Conservation (phyloP, 352 stramenopile genomes). For the Aphanomyces astaci region DNA sequence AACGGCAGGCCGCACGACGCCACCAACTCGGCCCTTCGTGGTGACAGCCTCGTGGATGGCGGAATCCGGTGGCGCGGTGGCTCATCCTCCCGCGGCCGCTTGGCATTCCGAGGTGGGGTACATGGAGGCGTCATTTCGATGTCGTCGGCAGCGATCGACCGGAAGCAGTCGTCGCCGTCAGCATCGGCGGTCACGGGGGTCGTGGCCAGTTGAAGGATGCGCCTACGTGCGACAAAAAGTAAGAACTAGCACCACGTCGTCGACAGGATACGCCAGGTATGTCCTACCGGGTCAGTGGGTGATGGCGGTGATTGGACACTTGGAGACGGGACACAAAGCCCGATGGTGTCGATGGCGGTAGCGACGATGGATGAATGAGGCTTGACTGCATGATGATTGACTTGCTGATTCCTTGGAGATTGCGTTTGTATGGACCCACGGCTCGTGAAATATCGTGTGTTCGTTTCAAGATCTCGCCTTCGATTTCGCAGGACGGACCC, state of each 20-base stretch:
- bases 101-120: neutral
- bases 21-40: neutral
- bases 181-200: neutral
- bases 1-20: neutral
- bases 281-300: neutral
- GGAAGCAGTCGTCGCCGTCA: neutral
- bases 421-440: too few relatives aligned
- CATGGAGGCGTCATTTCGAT: neutral
- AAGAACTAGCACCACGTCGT: too few relatives aligned
- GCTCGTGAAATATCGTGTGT: too few relatives aligned
- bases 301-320: neutral
- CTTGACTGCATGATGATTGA: too few relatives aligned
- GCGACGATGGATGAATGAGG: too few relatives aligned
- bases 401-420: too few relatives aligned
- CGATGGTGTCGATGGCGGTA: neutral
- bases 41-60: neutral
- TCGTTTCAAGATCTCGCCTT: too few relatives aligned
- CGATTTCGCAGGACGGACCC: too few relatives aligned
- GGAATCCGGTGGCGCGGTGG: neutral
- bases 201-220: neutral
- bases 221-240: neutral
- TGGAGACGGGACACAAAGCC: neutral
- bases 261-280: too few relatives aligned
- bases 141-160: neutral
- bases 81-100: neutral